Evolutionary conservation across 2,329 filamentous ascomycete genomes (phyloP).

Genomic region (Aureobasidium zeae): DNA sequence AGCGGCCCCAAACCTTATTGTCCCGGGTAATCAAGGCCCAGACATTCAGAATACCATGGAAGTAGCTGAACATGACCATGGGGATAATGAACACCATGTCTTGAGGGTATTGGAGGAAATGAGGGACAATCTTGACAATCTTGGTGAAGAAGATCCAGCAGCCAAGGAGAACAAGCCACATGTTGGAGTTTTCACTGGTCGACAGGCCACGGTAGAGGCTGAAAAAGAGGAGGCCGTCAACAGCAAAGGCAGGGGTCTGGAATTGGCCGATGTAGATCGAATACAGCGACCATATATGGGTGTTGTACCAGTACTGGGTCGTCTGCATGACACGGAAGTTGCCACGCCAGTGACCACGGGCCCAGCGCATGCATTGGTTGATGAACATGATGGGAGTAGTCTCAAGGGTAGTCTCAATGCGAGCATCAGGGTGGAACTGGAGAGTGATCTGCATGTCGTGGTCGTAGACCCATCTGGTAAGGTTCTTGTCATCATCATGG

Average conservation of each 20-base stretch:
- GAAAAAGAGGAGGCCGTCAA: constrained; percentile 39
- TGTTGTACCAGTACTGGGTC: constrained; percentile 27
- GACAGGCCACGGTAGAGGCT: constrained; percentile 25
- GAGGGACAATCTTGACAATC: constrained; percentile 46
- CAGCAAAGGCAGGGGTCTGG: constrained; percentile 48
- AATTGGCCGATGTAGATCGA: constrained; percentile 47
- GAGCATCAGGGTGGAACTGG: constrained; percentile 42
- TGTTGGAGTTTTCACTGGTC: background rate
- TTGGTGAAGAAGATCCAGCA: constrained; percentile 49
- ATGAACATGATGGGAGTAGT: constrained; percentile 39
- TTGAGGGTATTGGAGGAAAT: constrained; percentile 43
- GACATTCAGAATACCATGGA: constrained; percentile 50
- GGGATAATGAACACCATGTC: constrained; percentile 44
- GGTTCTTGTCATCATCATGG: constrained; percentile 54
- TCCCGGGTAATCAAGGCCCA: constrained; percentile 43
- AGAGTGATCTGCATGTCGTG: constrained; percentile 46
- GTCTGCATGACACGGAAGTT: constrained; percentile 42
- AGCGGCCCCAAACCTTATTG: constrained; percentile 24
- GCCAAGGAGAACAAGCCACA: constrained; percentile 18
- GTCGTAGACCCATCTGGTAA: constrained; percentile 46
- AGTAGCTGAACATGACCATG: constrained; percentile 48
- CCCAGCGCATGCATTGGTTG: constrained; percentile 48
- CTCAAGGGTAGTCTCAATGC: constrained; percentile 47
- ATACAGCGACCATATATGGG: constrained; percentile 46
- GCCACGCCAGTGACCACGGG: constrained; percentile 49